Evolutionary conservation across 495 filamentous ascomycete species (phyloP).

Genomic region (Penicillium cataractarum): DNA sequence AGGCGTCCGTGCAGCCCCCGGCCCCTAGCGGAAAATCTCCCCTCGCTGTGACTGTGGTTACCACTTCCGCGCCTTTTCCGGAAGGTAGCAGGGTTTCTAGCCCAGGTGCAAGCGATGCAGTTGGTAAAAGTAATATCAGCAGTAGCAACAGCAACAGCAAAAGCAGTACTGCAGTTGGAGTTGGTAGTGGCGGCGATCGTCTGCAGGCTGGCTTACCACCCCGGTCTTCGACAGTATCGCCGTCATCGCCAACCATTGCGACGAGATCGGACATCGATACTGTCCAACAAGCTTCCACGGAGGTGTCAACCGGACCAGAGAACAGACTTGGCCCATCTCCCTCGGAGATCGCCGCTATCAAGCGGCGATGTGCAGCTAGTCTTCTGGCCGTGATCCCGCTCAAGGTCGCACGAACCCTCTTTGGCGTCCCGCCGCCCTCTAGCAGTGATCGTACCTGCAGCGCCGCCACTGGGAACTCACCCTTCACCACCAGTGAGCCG

Average conservation of each 20-base stretch:
- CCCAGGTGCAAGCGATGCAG: conserved; percentile 14
- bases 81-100: conserved; percentile 12
- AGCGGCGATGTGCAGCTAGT: conserved; percentile 57
- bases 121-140: conserved; percentile 24
- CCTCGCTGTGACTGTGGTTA: conserved; percentile 12
- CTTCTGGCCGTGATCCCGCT: conserved; percentile 53
- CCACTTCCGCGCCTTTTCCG: conserved; percentile 3
- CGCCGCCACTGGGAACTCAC: conserved; percentile 24
- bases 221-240: neutral
- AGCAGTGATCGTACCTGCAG: conserved; percentile 35
- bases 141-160: conserved; percentile 19
- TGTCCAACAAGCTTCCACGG: conserved; percentile 4
- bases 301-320: conserved; percentile 17
- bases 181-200: conserved; percentile 15
- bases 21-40: conserved; percentile 21
- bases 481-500: conserved; percentile 14
- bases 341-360: conserved; percentile 53
- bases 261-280: conserved; percentile 8
- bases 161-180: conserved; percentile 4
- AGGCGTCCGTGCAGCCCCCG: conserved; percentile 34
- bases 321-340: conserved; percentile 28
- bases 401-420: conserved; percentile 42
- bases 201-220: neutral
- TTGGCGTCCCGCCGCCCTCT: conserved; percentile 30
- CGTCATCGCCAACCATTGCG: neutral